Percentiles rank a stretch among this genome's conserved stretches.
These are phyloP conservation scores for Aspergillus pseudotamarii DNA, from an alignment of 2,329 filamentous ascomycete genomes.

Conservation along the genomic window DNA sequence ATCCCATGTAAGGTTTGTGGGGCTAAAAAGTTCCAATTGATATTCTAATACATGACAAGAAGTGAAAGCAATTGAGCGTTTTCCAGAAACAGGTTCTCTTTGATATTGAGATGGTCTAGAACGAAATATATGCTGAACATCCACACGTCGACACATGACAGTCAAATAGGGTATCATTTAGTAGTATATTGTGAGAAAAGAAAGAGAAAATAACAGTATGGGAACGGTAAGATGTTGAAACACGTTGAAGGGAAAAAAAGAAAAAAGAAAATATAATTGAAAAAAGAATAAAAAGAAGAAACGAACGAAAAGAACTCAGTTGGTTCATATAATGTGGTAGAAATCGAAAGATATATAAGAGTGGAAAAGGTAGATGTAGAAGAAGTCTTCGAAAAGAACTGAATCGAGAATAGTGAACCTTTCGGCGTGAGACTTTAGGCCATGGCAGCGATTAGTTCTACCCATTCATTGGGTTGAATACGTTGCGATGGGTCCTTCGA, in stretches of 20 bases:
- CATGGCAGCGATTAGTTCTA: constrained; percentile 22
- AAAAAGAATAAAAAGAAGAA: not conserved
- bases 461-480: constrained; percentile 36
- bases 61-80: too few relatives aligned
- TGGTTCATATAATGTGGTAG: not conserved
- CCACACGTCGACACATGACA: not conserved
- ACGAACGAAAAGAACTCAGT: not conserved
- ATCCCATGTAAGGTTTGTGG: not conserved
- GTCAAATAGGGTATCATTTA: constrained; percentile 1
- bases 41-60: not conserved
- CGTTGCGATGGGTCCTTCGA: constrained; percentile 40
- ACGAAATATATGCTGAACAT: not conserved
- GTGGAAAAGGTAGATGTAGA: not conserved
- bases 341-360: not conserved
- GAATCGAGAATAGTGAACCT: not conserved
- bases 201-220: not conserved
- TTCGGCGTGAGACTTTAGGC: not conserved
- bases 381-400: not conserved
- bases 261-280: not conserved
- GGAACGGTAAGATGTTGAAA: not conserved
- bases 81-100: too few relatives aligned
- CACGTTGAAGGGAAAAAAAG: not conserved
- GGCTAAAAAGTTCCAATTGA: not conserved
- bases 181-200: not conserved
- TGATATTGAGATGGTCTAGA: constrained; percentile 3